Evolutionary conservation across 306 rosid species (phyloP).

Genomic region (Purshia tridentata): DNA sequence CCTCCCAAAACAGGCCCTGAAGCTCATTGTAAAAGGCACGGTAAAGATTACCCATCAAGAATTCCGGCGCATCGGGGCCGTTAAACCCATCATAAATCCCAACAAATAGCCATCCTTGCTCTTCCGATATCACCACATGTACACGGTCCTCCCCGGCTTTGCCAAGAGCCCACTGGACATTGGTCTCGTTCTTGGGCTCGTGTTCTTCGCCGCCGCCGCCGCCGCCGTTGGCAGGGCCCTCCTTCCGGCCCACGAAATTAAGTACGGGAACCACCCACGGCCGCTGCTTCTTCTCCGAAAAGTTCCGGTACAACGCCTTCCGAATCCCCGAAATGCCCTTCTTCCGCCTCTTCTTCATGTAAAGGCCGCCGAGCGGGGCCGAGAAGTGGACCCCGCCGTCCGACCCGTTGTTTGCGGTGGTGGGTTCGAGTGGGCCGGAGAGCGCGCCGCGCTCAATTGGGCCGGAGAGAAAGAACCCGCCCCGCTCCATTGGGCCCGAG

Average conservation of each 20-base stretch:
- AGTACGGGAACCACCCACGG: conserved; percentile 94
- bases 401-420: conserved; percentile 5
- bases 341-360: conserved; percentile 57
- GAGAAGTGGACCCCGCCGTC: conserved; percentile 62
- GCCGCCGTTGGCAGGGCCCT: conserved; percentile 23
- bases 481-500: conserved; percentile 62
- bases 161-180: conserved; percentile 91
- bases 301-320: conserved; percentile 63
- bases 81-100: conserved; percentile 91
- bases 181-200: conserved; percentile 43
- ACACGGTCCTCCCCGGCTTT: conserved; percentile 96
- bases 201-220: conserved; percentile 44
- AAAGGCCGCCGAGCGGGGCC: conserved; percentile 74
- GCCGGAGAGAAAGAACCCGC: conserved; percentile 89
- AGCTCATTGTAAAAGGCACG: conserved; percentile 79
- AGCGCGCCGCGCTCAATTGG: conserved; percentile 86
- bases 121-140: conserved; percentile 86
- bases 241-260: conserved; percentile 71
- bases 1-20: conserved; percentile 84
- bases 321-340: conserved; percentile 68
- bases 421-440: conserved; percentile 78
- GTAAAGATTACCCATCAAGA: conserved; percentile 80
- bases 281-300: conserved; percentile 73
- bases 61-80: conserved; percentile 90
- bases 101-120: conserved; percentile 86